Conservation (phyloP, 805 yeast species). For the Kuraishia cidri region DNA sequence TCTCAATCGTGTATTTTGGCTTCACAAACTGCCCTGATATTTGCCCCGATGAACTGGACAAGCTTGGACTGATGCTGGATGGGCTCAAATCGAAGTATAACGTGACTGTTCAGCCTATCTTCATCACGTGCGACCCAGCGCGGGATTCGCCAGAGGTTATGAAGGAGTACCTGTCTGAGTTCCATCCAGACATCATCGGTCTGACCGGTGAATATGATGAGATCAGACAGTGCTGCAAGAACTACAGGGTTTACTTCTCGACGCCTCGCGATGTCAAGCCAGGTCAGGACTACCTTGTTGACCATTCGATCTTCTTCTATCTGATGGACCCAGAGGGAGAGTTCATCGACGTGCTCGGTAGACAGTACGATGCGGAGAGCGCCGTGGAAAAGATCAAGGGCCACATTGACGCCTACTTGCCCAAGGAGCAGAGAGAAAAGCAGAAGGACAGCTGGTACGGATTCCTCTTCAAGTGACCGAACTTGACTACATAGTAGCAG, state of each 20-base stretch:
- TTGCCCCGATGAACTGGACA: constrained; percentile 96
- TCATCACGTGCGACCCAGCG: constrained; percentile 95
- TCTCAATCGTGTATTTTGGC: constrained; percentile 87
- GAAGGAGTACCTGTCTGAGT: constrained; percentile 76
- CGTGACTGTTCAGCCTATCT: constrained; percentile 71
- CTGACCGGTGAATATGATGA: constrained; percentile 87
- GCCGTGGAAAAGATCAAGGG: constrained; percentile 72
- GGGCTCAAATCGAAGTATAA: constrained; percentile 45
- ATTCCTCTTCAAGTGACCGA: constrained; percentile 46
- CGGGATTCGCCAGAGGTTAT: constrained; percentile 85
- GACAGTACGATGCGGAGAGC: constrained; percentile 73
- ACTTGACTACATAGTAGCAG: too few relatives aligned
- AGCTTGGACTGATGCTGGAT: constrained; percentile 66
- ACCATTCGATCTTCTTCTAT: constrained; percentile 95
- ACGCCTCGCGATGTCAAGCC: constrained; percentile 92
- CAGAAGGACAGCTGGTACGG: constrained; percentile 55
- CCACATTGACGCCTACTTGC: constrained; percentile 69
- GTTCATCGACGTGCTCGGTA: constrained; percentile 89
- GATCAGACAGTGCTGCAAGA: constrained; percentile 78
- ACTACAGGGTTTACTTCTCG: constrained; percentile 91
- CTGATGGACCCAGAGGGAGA: constrained; percentile 98
- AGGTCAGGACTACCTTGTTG: constrained; percentile 94
- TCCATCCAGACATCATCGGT: constrained; percentile 85
- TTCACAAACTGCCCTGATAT: constrained; percentile 98
- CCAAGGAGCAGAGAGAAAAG: constrained; percentile 59